Conservation (phyloP, 768 basidiomycete genomes). For the Russula sp. region DNA sequence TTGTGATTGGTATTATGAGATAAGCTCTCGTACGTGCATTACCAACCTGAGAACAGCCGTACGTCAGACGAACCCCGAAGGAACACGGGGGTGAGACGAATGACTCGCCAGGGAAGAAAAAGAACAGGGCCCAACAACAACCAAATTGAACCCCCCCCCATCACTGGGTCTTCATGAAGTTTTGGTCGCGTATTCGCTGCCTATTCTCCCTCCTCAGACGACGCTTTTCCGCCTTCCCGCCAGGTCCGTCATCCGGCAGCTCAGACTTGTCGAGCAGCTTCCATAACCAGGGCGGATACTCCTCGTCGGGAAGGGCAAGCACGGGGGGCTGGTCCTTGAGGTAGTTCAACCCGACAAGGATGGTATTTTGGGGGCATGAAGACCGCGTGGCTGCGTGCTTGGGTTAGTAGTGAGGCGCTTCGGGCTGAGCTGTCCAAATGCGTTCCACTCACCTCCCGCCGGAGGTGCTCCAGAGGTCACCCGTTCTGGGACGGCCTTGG, state of each 20-base stretch:
- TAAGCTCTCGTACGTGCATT: not conserved
- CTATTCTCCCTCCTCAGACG: conserved; percentile 56
- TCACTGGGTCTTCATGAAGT: conserved; percentile 81
- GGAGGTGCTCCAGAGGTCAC: not conserved
- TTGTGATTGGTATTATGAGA: not conserved
- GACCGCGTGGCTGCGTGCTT: conserved; percentile 33
- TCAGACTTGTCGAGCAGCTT: conserved; percentile 52
- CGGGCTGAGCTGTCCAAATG: not conserved
- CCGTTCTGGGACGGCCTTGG: not conserved
- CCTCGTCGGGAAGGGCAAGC: conserved; percentile 69
- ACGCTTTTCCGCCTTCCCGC: conserved; percentile 52
- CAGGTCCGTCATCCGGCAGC: conserved; percentile 65
- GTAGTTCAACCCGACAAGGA: conserved; percentile 76
- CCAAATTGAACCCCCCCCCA: not conserved
- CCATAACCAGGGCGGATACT: conserved; percentile 92
- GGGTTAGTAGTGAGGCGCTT: not conserved
- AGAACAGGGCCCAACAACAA: not conserved
- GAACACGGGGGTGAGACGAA: not conserved
- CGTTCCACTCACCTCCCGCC: conserved; percentile 1
- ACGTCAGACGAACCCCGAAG: not conserved
- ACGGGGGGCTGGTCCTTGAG: conserved; percentile 78
- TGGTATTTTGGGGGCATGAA: conserved; percentile 65
- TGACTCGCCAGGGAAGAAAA: conserved; percentile 1
- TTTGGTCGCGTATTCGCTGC: conserved; percentile 69
- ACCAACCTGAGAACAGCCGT: not conserved